Evolutionary conservation across 2,329 filamentous ascomycete genomes (phyloP), one percentile per base, ranked within the genome.

Genomic region (Fusarium musae): DNA sequence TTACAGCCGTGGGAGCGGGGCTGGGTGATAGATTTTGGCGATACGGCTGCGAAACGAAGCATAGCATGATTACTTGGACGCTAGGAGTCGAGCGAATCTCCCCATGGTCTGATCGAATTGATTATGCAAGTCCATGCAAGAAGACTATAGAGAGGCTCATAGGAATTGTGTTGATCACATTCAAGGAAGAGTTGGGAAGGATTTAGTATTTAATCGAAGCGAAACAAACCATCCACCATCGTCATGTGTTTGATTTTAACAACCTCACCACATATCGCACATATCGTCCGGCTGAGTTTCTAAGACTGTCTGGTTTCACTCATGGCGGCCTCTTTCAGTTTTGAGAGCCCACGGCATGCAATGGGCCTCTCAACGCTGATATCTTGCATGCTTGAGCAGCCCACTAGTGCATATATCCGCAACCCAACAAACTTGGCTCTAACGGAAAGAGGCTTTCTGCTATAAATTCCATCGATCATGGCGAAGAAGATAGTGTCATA

Each of bases 301-400:
- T 36, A 28, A 36, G 56, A 37, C 43, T 16, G 26, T 8, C 50
- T 28, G 57, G 26, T 42, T 59, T 23, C 59, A 19, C 30, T 63
- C 37, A 28, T 59, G 19, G 37, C 39, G 15, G 26, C n/a, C 16
- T 17, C 32, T 50, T 10, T 26, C 63, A 53, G 47, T 16, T 61
- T 58, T 42, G n/a, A 43, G 43, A 37, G 65, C 62, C 50, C 43
- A 66, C 37, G 50, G 61, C 63, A 87, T 86, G 83, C 83, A 86
- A 16, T 82, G 79, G 9, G 75, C 72, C 16, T 86, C 61, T 72
- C 84, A 73, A 81, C 79, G 58, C 81, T 83, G 30, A 85, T 73
- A 1, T 84, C 84, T 71, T 86, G 83, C 28, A 86, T 65, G 9
- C 81, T 83, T 16, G 76, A 83, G 50, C 79, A 82, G 12, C 17